These are phyloP conservation scores for Wickerhamomyces alni DNA, from an alignment of 805 yeast species.

Conservation along the genomic window DNA sequence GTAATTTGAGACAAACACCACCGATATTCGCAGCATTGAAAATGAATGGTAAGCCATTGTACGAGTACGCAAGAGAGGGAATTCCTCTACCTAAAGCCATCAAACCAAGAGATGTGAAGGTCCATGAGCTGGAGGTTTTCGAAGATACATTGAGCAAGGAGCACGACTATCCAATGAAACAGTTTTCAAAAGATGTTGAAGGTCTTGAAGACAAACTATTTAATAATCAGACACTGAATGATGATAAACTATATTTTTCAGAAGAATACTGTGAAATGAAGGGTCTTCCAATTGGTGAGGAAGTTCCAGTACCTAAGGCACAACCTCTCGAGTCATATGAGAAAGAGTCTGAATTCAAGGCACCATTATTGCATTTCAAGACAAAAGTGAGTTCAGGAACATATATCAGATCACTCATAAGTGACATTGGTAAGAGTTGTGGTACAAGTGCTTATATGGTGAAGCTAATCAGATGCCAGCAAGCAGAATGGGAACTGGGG, in stretches of 20 bases:
- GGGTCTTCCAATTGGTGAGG: slow-evolving; percentile 32
- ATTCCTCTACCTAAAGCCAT: slow-evolving; percentile 81
- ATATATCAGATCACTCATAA: slow-evolving; percentile 81
- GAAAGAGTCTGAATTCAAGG: slow-evolving; percentile 37
- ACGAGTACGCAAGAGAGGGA: slow-evolving; percentile 90
- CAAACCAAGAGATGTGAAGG: slow-evolving; percentile 63
- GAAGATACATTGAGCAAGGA: slow-evolving; percentile 47
- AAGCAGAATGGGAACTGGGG: slow-evolving; percentile 79
- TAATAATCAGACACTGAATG: slow-evolving; percentile 44
- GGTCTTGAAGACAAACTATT: slow-evolving; percentile 32
- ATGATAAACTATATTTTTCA: slow-evolving; percentile 56
- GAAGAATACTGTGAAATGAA: slow-evolving; percentile 44
- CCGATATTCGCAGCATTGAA: slow-evolving; percentile 93
- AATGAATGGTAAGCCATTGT: slow-evolving; percentile 89
- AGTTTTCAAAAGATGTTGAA: slow-evolving; percentile 38
- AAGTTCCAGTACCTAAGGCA: slow-evolving; percentile 34
- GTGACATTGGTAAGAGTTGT: slow-evolving; percentile 82
- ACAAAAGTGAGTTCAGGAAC: slow-evolving; percentile 92
- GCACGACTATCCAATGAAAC: slow-evolving; percentile 46
- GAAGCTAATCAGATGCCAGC: slow-evolving; percentile 62
- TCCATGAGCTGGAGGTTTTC: slow-evolving; percentile 47
- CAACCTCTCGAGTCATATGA: slow-evolving; percentile 27
- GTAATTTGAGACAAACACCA: slow-evolving; percentile 81
- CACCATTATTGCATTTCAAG: slow-evolving; percentile 67
- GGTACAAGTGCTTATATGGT: slow-evolving; percentile 87